These are phyloP conservation scores for Boletales sp. DNA, from an alignment of 768 basidiomycete genomes.

Conservation along the genomic window DNA sequence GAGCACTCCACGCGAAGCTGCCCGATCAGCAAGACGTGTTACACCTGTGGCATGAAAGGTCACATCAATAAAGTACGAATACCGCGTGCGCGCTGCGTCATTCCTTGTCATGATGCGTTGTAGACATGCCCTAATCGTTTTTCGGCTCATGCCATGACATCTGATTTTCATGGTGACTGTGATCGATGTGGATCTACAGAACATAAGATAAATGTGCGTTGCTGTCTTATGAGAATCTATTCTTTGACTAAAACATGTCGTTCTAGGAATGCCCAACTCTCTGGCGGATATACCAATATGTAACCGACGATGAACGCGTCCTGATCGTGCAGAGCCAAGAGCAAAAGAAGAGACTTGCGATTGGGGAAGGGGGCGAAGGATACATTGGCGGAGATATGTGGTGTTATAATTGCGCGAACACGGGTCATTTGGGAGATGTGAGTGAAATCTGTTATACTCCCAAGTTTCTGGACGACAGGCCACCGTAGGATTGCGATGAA, in stretches of 20 bases:
- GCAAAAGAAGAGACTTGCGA: conserved; percentile 42
- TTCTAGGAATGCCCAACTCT: conserved; percentile 76
- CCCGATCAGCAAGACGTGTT: conserved; percentile 79
- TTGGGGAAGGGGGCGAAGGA: conserved; percentile 75
- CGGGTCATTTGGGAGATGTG: conserved; percentile 79
- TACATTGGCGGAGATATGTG: conserved; percentile 71
- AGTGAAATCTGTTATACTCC: conserved; percentile 24
- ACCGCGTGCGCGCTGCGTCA: background rate
- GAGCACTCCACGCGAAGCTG: conserved; percentile 77
- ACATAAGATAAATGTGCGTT: conserved; percentile 62
- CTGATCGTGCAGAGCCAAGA: conserved; percentile 44
- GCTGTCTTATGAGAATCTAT: background rate
- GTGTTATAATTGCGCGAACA: conserved; percentile 78
- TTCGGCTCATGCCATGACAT: conserved; percentile 14
- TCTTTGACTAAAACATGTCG: background rate
- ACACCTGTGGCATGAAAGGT: conserved; percentile 79
- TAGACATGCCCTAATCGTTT: conserved; percentile 72
- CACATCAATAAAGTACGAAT: conserved; percentile 60
- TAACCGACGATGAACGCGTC: conserved; percentile 49
- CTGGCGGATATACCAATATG: conserved; percentile 79
- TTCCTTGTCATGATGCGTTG: background rate
- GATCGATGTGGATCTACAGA: conserved; percentile 63
- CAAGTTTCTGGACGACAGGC: background rate
- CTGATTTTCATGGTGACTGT: conserved; percentile 46
- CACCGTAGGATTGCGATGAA: conserved; percentile 58